Percentiles rank a stretch among this genome's conserved stretches.
These are phyloP conservation scores for Tirmania nivea DNA, from an alignment of 495 filamentous ascomycete species.

Conservation along the genomic window DNA sequence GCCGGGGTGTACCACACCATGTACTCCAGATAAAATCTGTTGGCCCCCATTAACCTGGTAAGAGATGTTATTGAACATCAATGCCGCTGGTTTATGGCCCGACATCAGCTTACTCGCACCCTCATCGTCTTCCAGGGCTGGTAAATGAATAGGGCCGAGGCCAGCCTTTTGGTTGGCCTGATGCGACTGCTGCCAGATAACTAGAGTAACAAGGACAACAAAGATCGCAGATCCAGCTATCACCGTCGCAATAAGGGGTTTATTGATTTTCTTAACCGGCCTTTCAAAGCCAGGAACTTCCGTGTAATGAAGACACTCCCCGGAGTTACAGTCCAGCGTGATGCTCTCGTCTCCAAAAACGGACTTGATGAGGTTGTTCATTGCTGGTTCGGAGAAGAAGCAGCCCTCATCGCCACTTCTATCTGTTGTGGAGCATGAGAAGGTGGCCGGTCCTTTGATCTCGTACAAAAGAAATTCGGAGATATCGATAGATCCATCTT, in stretches of 20 bases:
- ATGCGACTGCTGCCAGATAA: constrained; percentile 75
- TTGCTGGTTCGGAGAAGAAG: constrained; percentile 68
- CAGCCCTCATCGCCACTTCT: constrained; percentile 31
- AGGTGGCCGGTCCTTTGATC: constrained; percentile 72
- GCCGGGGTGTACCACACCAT: constrained; percentile 66
- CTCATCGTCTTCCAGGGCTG: constrained; percentile 68
- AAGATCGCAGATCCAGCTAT: constrained; percentile 79
- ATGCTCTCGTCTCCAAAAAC: constrained; percentile 88
- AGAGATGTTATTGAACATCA: constrained; percentile 73
- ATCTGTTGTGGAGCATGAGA: constrained; percentile 37
- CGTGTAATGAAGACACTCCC: constrained; percentile 80
- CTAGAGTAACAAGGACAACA: constrained; percentile 59
- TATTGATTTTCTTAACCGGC: constrained; percentile 88
- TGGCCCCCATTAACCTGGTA: constrained; percentile 64
- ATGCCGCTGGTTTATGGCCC: constrained; percentile 72
- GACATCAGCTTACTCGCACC: constrained; percentile 65
- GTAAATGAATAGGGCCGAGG: constrained; percentile 50
- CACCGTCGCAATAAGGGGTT: constrained; percentile 79
- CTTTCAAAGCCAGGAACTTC: constrained; percentile 79
- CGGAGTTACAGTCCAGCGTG: constrained; percentile 54
- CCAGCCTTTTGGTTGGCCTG: constrained; percentile 36
- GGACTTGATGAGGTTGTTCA: constrained; percentile 67
- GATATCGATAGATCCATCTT: constrained; percentile 76
- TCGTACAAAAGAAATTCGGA: constrained; percentile 57
- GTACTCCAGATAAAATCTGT: constrained; percentile 59